Base-by-base conservation (phyloP, 345 rosid genomes). In the Streptanthus diversifolius region DNA sequence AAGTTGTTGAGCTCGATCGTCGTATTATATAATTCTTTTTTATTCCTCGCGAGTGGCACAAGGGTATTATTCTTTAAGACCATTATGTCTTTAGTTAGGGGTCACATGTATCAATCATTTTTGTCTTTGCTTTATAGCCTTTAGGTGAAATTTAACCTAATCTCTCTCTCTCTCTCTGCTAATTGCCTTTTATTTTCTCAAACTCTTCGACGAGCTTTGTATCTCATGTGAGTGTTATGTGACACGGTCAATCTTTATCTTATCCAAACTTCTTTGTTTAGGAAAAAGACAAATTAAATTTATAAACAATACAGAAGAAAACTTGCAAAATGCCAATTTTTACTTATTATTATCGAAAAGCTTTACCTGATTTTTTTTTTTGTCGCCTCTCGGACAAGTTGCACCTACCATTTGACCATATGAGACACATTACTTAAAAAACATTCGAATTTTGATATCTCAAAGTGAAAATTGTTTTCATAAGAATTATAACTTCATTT, bases 271-370 rank as follows among this genome's bases (percentile, higher is more conserved):
- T 40, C 30, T 33, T 15, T 21, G 11, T 39, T 11, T 15, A 17
- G 39, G 13, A 1, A 30, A 30, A 45, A 8, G 40, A 29, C 58
- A 65, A 33, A 33, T 45, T 35, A 32, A 8, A 41, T 0, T 33
- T 54, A 73, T 63, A 24, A 64, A 33, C 8, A 65, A 35, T 55
- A 63, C 56, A 72, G 54, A 63, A 71, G 12, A 53, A 32, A 43
- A 7, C 48, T 45, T 63, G 21, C 21, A 8, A 17, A 17, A 44
- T 15, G 22, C 1, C 21, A 44, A 7, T 44, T 56, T 32, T 33
- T 30, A 15, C 61, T 3, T 29, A 27, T 8, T 3, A 15, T 4
- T 32, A 32, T 56, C 24, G 3, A 18, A 32, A 56, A 4, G 5
- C 62, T 56, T 17, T 56, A 17, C 41, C 41, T 32, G 40, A 33